Evolutionary conservation across 306 rosid genomes (phyloP), one percentile per base, ranked within the genome.

Genomic region (Lagenaria siceraria): DNA sequence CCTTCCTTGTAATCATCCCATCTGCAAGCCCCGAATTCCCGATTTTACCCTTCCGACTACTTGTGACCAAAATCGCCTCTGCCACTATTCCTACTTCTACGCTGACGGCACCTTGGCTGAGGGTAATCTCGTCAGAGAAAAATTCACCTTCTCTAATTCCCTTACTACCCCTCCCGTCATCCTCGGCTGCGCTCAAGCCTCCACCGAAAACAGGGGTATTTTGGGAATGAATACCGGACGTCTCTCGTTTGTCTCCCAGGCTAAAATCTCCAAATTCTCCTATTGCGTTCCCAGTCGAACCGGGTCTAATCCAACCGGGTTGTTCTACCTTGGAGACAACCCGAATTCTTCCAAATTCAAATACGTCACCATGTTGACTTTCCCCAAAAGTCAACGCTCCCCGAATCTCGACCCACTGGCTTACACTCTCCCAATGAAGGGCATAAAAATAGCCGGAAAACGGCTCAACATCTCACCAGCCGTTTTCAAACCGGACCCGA

Each of bases 101-200:
- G 97, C 98, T 4, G 98, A 95, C 79, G 97, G 97, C 0, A 95
- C 97, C 6, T 72, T 77, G 43, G 97, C 98, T 12, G 97, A 95
- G 91, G 98, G 98, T 55, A 95, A 95, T 84, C 93, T 95, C 75
- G 89, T 90, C 81, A n/a, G 86, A 17, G 98, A 95, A 64, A 95
- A 86, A 64, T 78, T 95, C 18, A 40, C 85, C 10, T 82, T 92
- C 58, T 83, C 97, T 0, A 76, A 60, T 81, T 82, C 96, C 89
- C 35, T 81, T 22, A 31, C 72, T 56, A 95, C 98, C 83, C 96
- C 96, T 78, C 96, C 98, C 0, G 64, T 92, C 1, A 76, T 83
- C 10, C 96, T 95, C 5, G 98, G 98, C 3, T 95, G 98, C 59
- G 86, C 98, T 27, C 69, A 87, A 1, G 87, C 79, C 33, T 74